Percentiles rank a stretch among this genome's conserved stretches.
Evolutionary conservation across 352 stramenopile genomes (phyloP).

Genomic region (Pythium utonaiense): DNA sequence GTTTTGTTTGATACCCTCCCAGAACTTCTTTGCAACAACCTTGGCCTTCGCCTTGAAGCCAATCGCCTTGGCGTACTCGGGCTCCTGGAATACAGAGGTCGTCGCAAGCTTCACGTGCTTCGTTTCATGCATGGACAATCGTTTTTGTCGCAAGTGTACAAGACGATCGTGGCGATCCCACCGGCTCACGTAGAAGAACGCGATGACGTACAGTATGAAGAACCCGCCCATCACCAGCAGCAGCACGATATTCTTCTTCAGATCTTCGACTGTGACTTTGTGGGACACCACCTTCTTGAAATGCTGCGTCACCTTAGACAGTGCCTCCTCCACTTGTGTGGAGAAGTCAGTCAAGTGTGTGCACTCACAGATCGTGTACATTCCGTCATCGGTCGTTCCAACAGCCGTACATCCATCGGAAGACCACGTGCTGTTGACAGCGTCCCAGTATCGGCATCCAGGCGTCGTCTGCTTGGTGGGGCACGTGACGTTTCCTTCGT

Average conservation of each 20-base stretch:
- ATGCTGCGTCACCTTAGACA: conserved; percentile 51
- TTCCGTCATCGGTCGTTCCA: conserved; percentile 48
- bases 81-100: conserved; percentile 54
- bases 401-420: conserved; percentile 49
- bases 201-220: conserved; percentile 49
- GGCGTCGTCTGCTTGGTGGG: conserved; percentile 32
- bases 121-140: conserved; percentile 30
- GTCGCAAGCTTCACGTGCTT: conserved; percentile 47
- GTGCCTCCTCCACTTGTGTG: conserved; percentile 54
- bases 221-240: conserved; percentile 48
- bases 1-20: conserved; percentile 47
- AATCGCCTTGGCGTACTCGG: conserved; percentile 51
- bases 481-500: conserved; percentile 46
- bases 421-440: conserved; percentile 39
- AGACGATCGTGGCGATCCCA: conserved; percentile 52
- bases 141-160: conserved; percentile 33
- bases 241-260: conserved; percentile 55
- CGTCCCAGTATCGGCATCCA: conserved; percentile 64
- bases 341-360: conserved; percentile 74
- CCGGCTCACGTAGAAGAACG: conserved; percentile 55
- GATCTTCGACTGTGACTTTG: conserved; percentile 48
- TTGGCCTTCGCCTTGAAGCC: conserved; percentile 39
- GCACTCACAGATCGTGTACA: conserved; percentile 76
- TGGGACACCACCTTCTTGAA: conserved; percentile 58
- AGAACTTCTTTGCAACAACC: conserved; percentile 41